Conservation (phyloP, 140 eudicot genomes). For the Cichorium intybus region DNA sequence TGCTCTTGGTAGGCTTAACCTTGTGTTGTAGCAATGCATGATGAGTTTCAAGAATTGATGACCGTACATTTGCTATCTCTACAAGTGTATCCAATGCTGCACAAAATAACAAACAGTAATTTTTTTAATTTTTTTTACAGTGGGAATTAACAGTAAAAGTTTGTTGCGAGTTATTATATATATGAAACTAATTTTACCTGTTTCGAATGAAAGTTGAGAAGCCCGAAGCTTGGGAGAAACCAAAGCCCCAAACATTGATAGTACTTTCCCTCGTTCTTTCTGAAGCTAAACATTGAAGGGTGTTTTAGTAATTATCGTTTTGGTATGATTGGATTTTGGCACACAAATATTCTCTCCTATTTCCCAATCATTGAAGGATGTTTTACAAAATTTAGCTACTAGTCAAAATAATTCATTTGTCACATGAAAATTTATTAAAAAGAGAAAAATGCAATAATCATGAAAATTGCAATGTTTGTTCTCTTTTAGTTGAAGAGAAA, state of each 20-base stretch:
- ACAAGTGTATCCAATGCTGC: slow-evolving; percentile 82
- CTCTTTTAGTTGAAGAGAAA: slow-evolving; percentile 1
- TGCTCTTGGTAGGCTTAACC: slow-evolving; percentile 35
- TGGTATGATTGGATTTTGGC: too few species aligned
- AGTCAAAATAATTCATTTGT: too few species aligned
- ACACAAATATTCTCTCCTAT: too few species aligned
- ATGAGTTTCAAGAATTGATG: slow-evolving; percentile 60
- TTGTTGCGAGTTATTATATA: background rate
- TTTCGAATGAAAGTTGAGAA: slow-evolving; percentile 84
- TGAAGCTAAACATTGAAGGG: slow-evolving; percentile 34
- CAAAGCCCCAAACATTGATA: slow-evolving; percentile 75
- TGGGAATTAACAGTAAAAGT: background rate
- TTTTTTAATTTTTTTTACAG: background rate
- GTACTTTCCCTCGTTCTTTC: slow-evolving; percentile 65
- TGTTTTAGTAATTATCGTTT: too few species aligned
- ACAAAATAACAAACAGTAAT: background rate
- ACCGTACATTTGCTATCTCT: slow-evolving; percentile 68
- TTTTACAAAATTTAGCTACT: too few species aligned
- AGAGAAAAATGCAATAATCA: background rate
- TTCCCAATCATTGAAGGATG: background rate
- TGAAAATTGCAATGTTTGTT: background rate
- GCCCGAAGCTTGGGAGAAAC: slow-evolving; percentile 92
- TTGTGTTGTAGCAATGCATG: slow-evolving; percentile 38
- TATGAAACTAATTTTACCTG: slow-evolving; percentile 41
- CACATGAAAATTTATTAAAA: too few species aligned